Base-by-base conservation (phyloP, 164 flowering plant genomes). In the Liriodendron chinense region DNA sequence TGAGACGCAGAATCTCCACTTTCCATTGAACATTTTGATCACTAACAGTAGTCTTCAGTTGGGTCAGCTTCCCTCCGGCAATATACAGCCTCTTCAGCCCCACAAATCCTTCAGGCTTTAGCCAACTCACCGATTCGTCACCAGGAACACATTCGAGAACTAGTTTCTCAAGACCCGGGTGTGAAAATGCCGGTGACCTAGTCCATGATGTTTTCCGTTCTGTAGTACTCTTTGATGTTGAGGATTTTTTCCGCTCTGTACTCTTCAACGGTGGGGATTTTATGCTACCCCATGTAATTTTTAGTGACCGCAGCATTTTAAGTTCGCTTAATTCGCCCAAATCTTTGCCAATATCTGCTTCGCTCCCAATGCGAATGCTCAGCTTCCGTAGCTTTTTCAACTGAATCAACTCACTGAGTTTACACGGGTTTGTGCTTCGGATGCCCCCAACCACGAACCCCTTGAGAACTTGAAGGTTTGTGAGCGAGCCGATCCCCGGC, bases 401-500 rank as follows among this genome's bases (percentile, higher is more conserved):
- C 3, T 16, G 50, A 16, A n/a, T 13, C 50, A 88, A 65, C 61
- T 84, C 83, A 0, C 22, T 24, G 6, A 88, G 72, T 5, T 26
- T 72, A 66, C 86, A 81, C 0, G 80, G 21, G 7, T 50, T 78
- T 34, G 43, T 34, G 43, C 43, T 34, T 34, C 43, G 43, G 0
- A 64, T 74, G 9, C 69, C 23, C 7, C 21, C 66, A 0, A 88
- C 49, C 23, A 85, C 80, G 69, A 88, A 86, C n/a, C 91, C 91
- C 73, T 86, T 88, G 0, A 88, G 86, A 34, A 88, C 89, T 76
- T 76, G 65, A 21, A 88, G 82, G 10, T 83, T 20, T 1, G 72
- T 23, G 5, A 88, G 86, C 16, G 3, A 1, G 0, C 70, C 59
- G 12, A 86, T 67, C 62, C 71, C 86, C 72, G 73, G 74, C 1